phyloP scores from a whole-genome alignment of 179 eudicot species.

The Beta macrorhiza region DNA sequence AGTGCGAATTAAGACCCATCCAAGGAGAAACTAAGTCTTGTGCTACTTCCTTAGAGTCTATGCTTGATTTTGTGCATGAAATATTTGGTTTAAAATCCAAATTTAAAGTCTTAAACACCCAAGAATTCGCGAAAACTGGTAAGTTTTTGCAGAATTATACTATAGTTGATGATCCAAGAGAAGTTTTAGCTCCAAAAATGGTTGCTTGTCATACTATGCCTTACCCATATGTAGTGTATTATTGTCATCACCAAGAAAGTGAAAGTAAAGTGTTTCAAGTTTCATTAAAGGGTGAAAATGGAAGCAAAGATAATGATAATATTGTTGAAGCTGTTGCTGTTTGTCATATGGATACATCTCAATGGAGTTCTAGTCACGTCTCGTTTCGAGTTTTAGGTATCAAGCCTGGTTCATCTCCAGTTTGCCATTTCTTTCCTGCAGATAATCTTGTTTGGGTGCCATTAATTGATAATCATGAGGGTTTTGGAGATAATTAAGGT shows the following conservation, averaged over 20 bases:
- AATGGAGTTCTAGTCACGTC: constrained; percentile 54
- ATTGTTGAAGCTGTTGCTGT: constrained; percentile 52
- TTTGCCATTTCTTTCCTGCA: constrained; percentile 71
- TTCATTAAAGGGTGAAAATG: constrained; percentile 37
- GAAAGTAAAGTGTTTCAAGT: constrained; percentile 46
- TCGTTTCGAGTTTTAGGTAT: constrained; percentile 46
- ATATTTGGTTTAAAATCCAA: constrained; percentile 33
- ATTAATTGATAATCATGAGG: not conserved
- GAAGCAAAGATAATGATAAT: constrained; percentile 11
- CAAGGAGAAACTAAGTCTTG: constrained; percentile 57
- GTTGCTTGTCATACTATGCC: constrained; percentile 70
- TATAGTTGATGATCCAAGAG: constrained; percentile 33
- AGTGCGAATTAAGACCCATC: constrained; percentile 45
- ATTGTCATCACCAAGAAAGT: constrained; percentile 59
- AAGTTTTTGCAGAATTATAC: constrained; percentile 49
- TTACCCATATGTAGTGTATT: constrained; percentile 62
- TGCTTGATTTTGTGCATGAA: constrained; percentile 44
- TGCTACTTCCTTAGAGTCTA: constrained; percentile 64
- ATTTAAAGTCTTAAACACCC: constrained; percentile 39
- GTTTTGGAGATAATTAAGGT: not conserved
- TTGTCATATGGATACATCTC: constrained; percentile 71
- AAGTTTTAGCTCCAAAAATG: constrained; percentile 29
- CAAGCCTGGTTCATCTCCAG: constrained; percentile 54
- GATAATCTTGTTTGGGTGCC: constrained; percentile 73
- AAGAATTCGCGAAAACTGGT: constrained; percentile 15